Evolutionary conservation across 495 filamentous ascomycete genomes (phyloP).

Genomic region (Penicillium mononematosum): DNA sequence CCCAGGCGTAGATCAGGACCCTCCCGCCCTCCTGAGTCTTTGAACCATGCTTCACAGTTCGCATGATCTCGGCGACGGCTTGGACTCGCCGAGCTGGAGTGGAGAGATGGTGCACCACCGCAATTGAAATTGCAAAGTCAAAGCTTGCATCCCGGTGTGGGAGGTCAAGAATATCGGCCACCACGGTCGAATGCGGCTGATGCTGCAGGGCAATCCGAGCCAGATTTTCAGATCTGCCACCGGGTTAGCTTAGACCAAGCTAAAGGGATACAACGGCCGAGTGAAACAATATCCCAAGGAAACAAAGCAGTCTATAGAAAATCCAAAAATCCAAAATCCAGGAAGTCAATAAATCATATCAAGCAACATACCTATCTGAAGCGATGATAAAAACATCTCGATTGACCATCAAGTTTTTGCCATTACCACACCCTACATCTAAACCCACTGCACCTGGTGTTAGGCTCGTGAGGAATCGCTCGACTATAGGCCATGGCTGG

Average conservation of each 20-base stretch:
- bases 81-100: slow-evolving; percentile 72
- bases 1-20: slow-evolving; percentile 92
- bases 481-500: slow-evolving; percentile 90
- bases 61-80: slow-evolving; percentile 70
- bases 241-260: slow-evolving; percentile 21
- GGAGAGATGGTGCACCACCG: slow-evolving; percentile 92
- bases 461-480: slow-evolving; percentile 69
- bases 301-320: slow-evolving; percentile 10
- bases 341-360: slow-evolving; percentile 5
- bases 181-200: slow-evolving; percentile 60
- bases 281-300: slow-evolving; percentile 8
- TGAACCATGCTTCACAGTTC: slow-evolving; percentile 53
- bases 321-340: slow-evolving; percentile 13
- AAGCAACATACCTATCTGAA: slow-evolving; percentile 72
- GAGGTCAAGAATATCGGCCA: slow-evolving; percentile 68
- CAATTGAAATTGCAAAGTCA: slow-evolving; percentile 94
- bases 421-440: slow-evolving; percentile 91
- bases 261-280: slow-evolving; percentile 15
- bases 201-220: slow-evolving; percentile 68
- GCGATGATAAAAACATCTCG: slow-evolving; percentile 76
- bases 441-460: slow-evolving; percentile 76
- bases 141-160: slow-evolving; percentile 68
- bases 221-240: slow-evolving; percentile 64
- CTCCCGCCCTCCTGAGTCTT: slow-evolving; percentile 50
- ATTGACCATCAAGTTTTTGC: slow-evolving; percentile 88